These are phyloP conservation scores for Phyllostachys edulis DNA, from an alignment of 176 grass and related monocot genomes.

Conservation along the genomic window DNA sequence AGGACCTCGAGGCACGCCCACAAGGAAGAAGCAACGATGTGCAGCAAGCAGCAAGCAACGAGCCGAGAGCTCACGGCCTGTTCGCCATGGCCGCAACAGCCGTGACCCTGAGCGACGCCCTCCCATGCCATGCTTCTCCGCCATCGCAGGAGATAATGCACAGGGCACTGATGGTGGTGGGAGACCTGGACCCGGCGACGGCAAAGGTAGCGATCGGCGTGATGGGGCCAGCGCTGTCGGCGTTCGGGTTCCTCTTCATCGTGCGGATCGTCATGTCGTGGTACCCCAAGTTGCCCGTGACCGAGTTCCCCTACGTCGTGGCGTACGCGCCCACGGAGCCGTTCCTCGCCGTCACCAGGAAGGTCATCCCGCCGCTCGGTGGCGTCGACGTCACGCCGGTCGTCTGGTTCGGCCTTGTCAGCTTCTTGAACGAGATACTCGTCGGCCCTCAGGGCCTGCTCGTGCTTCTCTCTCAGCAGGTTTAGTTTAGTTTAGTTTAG, in stretches of 20 bases:
- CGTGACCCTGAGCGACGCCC: background rate
- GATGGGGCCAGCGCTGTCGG: constrained; percentile 71
- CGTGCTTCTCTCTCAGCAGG: constrained; percentile 75
- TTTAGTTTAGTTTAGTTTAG: background rate
- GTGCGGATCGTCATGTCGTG: constrained; percentile 89
- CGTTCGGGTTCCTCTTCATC: constrained; percentile 80
- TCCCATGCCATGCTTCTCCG: background rate
- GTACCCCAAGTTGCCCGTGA: constrained; percentile 81
- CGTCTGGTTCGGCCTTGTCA: constrained; percentile 94
- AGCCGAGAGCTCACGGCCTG: background rate
- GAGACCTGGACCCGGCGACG: constrained; percentile 69
- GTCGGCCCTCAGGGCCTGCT: constrained; percentile 80
- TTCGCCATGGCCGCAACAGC: background rate
- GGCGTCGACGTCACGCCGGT: constrained; percentile 93
- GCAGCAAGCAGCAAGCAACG: background rate
- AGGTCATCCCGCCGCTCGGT: constrained; percentile 81
- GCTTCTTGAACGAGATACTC: constrained; percentile 92
- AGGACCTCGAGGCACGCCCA: background rate
- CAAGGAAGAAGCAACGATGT: background rate
- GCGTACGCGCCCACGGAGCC: constrained; percentile 90
- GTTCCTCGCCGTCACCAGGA: constrained; percentile 57
- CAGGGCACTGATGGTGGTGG: constrained; percentile 23
- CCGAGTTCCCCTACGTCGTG: constrained; percentile 80
- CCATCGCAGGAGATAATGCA: background rate
- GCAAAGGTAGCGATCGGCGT: constrained; percentile 50